Evolutionary conservation across 768 basidiomycete genomes (phyloP).

Genomic region (Lepiota venenata): DNA sequence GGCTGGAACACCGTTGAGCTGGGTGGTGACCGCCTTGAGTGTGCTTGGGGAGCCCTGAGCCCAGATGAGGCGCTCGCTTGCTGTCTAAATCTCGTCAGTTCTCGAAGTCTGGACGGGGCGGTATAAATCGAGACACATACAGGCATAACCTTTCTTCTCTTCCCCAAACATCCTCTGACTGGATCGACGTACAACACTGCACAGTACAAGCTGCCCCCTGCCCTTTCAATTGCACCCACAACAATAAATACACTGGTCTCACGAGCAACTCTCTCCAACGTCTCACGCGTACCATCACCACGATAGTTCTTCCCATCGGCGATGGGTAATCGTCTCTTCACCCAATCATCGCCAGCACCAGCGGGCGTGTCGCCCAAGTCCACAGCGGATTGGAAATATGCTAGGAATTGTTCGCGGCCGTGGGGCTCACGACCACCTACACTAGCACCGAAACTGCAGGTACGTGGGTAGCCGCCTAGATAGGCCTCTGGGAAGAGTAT

Average conservation of each 20-base stretch:
- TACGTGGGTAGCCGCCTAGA: slow-evolving; percentile 57
- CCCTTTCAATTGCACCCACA: slow-evolving; percentile 57
- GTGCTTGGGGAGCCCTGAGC: slow-evolving; percentile 55
- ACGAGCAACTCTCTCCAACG: slow-evolving; percentile 43
- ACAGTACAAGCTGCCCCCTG: slow-evolving; percentile 60
- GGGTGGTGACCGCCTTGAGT: slow-evolving; percentile 38
- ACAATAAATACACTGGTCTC: slow-evolving; percentile 52
- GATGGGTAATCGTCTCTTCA: neutral
- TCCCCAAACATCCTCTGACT: slow-evolving; percentile 46
- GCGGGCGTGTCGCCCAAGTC: slow-evolving; percentile 49
- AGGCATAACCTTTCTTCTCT: slow-evolving; percentile 63
- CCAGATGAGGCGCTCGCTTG: slow-evolving; percentile 58
- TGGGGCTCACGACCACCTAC: slow-evolving; percentile 47
- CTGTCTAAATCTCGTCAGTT: slow-evolving; percentile 42
- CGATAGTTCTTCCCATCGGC: neutral
- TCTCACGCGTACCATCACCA: neutral
- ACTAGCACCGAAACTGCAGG: slow-evolving; percentile 46
- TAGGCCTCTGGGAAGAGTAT: neutral
- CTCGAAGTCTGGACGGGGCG: too few relatives aligned
- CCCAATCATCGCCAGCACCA: slow-evolving; percentile 24
- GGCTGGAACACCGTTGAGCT: slow-evolving; percentile 22
- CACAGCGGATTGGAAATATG: slow-evolving; percentile 52
- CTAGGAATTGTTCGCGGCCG: slow-evolving; percentile 58
- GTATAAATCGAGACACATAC: neutral
- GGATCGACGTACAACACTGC: slow-evolving; percentile 57